Evolutionary conservation across 257 asterid species (phyloP).

Genomic region (Coffea canephora): DNA sequence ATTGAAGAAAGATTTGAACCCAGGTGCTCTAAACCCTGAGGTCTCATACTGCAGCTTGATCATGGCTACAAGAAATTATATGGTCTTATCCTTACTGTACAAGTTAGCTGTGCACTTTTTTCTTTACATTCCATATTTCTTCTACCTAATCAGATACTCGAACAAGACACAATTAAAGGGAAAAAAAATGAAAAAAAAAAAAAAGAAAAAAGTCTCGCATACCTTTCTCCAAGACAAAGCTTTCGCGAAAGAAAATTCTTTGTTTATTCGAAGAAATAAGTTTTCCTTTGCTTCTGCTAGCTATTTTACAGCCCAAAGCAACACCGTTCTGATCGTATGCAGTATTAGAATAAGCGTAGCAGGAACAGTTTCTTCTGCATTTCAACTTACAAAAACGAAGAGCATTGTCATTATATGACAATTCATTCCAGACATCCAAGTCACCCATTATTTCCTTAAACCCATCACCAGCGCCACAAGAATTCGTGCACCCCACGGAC

Average conservation of each 20-base stretch:
- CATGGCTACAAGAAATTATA: too few species aligned
- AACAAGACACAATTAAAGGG: background rate
- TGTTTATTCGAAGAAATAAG: background rate
- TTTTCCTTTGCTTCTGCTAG: background rate
- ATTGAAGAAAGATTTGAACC: too few species aligned
- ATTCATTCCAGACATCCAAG: background rate
- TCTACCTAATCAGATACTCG: too few species aligned
- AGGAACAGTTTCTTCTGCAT: background rate
- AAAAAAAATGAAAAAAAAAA: background rate
- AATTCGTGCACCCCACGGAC: background rate
- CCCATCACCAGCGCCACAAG: background rate
- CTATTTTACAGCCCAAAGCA: background rate
- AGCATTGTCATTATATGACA: background rate
- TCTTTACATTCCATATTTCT: background rate
- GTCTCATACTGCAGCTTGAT: too few species aligned
- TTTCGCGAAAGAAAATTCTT: background rate
- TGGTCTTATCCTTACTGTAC: too few species aligned
- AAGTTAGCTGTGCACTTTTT: too few species aligned
- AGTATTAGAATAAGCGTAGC: background rate
- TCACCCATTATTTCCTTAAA: background rate
- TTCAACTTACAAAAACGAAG: background rate
- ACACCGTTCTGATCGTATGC: background rate
- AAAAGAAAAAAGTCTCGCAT: background rate
- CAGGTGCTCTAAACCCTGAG: too few species aligned
- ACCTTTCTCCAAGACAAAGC: background rate